These are phyloP conservation scores for Lactifluus subvellereus DNA, from an alignment of 768 basidiomycete species.

Conservation along the genomic window DNA sequence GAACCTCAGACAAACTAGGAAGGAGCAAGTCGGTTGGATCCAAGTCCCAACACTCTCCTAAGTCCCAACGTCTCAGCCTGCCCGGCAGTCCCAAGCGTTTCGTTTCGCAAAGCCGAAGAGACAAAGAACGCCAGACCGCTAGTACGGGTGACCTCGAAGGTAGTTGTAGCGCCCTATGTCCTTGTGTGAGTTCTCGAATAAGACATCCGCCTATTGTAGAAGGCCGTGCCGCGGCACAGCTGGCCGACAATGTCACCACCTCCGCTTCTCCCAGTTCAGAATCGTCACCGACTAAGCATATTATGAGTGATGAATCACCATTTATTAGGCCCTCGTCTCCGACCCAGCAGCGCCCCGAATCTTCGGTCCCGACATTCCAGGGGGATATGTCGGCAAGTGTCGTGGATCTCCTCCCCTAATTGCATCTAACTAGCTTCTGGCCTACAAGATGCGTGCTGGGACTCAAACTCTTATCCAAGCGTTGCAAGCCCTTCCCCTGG, in stretches of 20 bases:
- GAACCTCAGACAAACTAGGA: slow-evolving; percentile 61
- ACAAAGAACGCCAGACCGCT: slow-evolving; percentile 41
- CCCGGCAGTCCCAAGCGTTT: slow-evolving; percentile 41
- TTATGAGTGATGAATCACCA: slow-evolving; percentile 46
- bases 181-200: not conserved
- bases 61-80: slow-evolving; percentile 30
- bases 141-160: slow-evolving; percentile 30
- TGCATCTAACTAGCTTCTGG: slow-evolving; percentile 15
- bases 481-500: slow-evolving; percentile 78
- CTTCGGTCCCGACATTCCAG: slow-evolving; percentile 48
- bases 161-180: not conserved
- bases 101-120: slow-evolving; percentile 51
- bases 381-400: slow-evolving; percentile 65
- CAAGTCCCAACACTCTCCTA: slow-evolving; percentile 16
- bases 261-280: slow-evolving; percentile 8
- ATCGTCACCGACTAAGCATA: slow-evolving; percentile 14
- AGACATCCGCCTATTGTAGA: not conserved
- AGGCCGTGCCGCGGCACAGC: not conserved
- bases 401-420: slow-evolving; percentile 9
- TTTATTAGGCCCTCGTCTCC: slow-evolving; percentile 76
- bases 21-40: slow-evolving; percentile 37
- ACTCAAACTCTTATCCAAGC: slow-evolving; percentile 89
- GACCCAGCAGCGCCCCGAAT: slow-evolving; percentile 39
- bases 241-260: slow-evolving; percentile 2
- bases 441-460: slow-evolving; percentile 75